Conservation (phyloP, 495 filamentous ascomycete genomes). For the Cetradonia linearis region DNA sequence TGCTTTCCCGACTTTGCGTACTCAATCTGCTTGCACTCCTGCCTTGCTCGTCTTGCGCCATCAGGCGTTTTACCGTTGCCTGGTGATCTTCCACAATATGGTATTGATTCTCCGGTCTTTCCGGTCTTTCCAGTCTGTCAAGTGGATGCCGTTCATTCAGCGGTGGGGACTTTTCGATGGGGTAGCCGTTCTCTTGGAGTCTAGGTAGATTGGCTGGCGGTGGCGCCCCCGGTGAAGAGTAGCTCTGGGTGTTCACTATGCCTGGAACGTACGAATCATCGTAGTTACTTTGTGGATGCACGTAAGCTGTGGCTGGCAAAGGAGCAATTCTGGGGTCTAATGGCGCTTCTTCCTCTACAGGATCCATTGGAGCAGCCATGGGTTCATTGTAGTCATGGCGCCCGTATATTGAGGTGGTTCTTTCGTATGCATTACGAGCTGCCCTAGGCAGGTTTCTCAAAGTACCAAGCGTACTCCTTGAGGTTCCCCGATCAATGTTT, state of each 20-base stretch:
- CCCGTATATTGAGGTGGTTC: conserved; percentile 5
- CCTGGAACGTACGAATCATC: conserved; percentile 6
- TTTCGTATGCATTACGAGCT: conserved; percentile 7
- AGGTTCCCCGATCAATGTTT: conserved; percentile 10
- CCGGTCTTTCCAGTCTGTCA: conserved; percentile 6
- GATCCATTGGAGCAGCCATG: conserved; percentile 8
- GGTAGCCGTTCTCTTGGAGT: conserved; percentile 21
- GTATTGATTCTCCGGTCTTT: conserved; percentile 16
- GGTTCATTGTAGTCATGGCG: conserved; percentile 3
- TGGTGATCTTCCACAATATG: conserved; percentile 15
- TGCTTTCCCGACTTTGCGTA: conserved; percentile 19
- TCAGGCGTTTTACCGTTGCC: conserved; percentile 6
- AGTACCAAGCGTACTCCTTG: conserved; percentile 15
- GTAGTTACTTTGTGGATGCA: conserved; percentile 8
- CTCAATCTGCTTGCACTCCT: conserved; percentile 12
- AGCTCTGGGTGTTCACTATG: conserved; percentile 16
- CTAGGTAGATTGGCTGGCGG: conserved; percentile 4
- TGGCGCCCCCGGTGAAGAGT: not conserved
- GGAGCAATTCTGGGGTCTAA: conserved; percentile 1
- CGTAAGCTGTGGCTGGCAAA: conserved; percentile 2
- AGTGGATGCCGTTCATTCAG: not conserved
- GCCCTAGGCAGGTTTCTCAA: conserved; percentile 11
- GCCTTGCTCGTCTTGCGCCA: conserved; percentile 8
- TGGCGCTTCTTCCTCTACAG: conserved; percentile 4
- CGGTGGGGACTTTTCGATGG: conserved; percentile 17